phyloP scores from a whole-genome alignment of 176 grass and related monocot species.

The Chrysopogon serrulatus region DNA sequence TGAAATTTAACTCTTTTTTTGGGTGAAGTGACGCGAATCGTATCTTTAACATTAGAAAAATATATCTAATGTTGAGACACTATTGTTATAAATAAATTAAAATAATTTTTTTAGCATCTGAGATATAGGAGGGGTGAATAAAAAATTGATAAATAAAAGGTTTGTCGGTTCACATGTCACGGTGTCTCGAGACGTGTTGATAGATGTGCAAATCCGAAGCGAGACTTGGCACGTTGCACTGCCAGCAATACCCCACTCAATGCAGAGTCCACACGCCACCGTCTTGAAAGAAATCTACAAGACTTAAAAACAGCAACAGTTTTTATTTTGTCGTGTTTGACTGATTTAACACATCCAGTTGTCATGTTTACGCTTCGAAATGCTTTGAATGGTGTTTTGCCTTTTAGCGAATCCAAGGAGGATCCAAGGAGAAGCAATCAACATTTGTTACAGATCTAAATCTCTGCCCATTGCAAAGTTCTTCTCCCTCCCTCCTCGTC shows the following conservation, averaged over 20 bases:
- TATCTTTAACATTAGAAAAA: neutral
- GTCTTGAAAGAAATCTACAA: neutral
- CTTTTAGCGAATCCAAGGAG: neutral
- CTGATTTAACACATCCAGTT: neutral
- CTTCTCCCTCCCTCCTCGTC: neutral
- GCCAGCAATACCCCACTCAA: no score
- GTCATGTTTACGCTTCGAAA: neutral
- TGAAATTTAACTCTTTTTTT: neutral
- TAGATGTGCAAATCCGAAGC: neutral
- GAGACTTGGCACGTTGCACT: neutral
- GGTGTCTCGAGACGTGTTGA: neutral
- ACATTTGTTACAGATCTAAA: neutral
- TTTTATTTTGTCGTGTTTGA: neutral
- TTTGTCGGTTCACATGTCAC: neutral
- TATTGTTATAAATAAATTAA: neutral
- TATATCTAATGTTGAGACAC: neutral
- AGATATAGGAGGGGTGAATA: neutral
- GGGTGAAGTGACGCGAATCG: neutral
- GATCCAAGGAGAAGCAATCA: neutral
- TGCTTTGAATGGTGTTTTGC: neutral
- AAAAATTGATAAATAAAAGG: neutral
- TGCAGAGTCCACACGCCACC: neutral
- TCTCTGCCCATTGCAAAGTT: neutral
- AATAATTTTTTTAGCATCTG: fast-evolving
- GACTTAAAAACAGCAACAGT: neutral